These are phyloP conservation scores for Wickerhamiella kazuoi DNA, from an alignment of 805 yeast genomes.

Conservation along the genomic window DNA sequence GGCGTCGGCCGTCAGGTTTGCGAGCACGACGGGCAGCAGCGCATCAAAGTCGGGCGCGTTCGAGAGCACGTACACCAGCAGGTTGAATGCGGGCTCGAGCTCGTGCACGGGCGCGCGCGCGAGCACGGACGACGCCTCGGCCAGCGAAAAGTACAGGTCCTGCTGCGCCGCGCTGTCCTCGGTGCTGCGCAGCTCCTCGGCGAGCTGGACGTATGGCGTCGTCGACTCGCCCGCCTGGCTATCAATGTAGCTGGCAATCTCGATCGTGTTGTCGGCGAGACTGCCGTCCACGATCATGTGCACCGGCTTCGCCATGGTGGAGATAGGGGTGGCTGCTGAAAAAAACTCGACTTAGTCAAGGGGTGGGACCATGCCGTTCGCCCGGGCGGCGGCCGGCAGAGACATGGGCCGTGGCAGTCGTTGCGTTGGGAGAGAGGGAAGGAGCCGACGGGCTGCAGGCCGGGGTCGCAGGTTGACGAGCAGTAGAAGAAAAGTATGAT, in stretches of 20 bases:
- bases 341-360: neutral
- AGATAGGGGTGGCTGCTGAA: neutral
- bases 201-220: conserved; percentile 13
- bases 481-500: too few relatives aligned
- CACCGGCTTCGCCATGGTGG: conserved; percentile 3
- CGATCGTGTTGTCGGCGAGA: conserved; percentile 21
- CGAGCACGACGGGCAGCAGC: conserved; percentile 17
- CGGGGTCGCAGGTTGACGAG: too few relatives aligned
- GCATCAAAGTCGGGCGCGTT: conserved; percentile 20
- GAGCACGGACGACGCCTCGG: conserved; percentile 16
- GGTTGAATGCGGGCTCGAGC: conserved; percentile 25
- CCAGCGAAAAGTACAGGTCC: conserved; percentile 17
- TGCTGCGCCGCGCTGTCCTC: conserved; percentile 15
- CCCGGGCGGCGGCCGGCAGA: too few relatives aligned
- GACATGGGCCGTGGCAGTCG: too few relatives aligned
- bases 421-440: too few relatives aligned
- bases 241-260: conserved; percentile 23
- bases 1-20: conserved; percentile 15
- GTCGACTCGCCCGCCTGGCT: conserved; percentile 15
- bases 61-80: conserved; percentile 21
- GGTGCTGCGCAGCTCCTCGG: conserved; percentile 13
- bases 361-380: too few relatives aligned
- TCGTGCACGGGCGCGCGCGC: conserved; percentile 21
- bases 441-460: too few relatives aligned
- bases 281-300: conserved; percentile 24